Evolutionary conservation across 805 yeast genomes (phyloP).

Genomic region (Kluyveromyces dobzhanskii): DNA sequence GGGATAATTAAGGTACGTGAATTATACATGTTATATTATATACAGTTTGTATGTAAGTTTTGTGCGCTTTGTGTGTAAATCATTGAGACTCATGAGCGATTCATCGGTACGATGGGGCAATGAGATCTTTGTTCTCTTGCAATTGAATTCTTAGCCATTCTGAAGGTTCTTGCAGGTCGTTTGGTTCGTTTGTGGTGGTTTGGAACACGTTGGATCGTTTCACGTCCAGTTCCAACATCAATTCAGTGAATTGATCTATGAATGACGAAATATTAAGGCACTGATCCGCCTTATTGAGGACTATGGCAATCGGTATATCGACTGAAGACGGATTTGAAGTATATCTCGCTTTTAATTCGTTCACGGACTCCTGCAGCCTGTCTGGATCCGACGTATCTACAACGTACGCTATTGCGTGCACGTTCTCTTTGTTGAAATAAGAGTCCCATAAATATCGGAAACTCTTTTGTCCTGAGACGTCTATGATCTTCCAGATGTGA

Average conservation of each 20-base stretch:
- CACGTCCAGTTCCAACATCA: constrained; percentile 1
- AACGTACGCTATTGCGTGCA: constrained; percentile 88
- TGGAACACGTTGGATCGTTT: constrained; percentile 2
- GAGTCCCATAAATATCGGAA: constrained; percentile 80
- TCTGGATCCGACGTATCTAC: constrained; percentile 86
- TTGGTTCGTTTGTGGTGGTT: background rate
- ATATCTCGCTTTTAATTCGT: background rate
- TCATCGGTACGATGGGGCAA: constrained; percentile 31
- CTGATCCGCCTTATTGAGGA: constrained; percentile 1
- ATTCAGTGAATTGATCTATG: constrained; percentile 2
- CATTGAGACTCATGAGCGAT: background rate
- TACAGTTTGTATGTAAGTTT: too few species aligned
- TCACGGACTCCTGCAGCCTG: constrained; percentile 59
- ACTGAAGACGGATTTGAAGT: background rate
- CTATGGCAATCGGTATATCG: constrained; percentile 2
- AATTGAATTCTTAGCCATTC: constrained; percentile 81
- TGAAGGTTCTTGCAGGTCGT: constrained; percentile 33
- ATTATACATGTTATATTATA: too few species aligned
- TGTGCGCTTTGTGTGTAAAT: too few species aligned
- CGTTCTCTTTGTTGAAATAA: constrained; percentile 54
- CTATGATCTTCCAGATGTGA: constrained; percentile 78
- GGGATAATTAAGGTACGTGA: too few species aligned
- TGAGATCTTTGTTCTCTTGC: constrained; percentile 34
- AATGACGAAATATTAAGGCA: constrained; percentile 1
- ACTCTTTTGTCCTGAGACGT: constrained; percentile 90